phyloP scores from a whole-genome alignment of 148 eudicot genomes.

The Chenopodium suecicum region DNA sequence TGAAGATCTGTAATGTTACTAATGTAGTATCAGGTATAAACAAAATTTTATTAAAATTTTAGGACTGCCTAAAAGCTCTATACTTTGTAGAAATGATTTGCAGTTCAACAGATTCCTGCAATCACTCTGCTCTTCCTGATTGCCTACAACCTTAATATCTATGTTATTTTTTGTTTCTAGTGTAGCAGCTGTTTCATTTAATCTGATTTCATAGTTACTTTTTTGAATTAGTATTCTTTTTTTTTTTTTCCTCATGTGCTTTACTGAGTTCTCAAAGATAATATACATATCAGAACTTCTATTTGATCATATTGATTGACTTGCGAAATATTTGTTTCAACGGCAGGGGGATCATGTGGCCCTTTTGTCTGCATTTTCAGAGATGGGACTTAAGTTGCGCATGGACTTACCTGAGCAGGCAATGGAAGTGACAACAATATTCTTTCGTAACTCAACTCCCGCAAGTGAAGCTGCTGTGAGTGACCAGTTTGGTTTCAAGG shows the following conservation, averaged over 20 bases:
- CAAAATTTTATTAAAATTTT: not conserved
- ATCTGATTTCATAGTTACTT: not conserved
- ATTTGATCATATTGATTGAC: not conserved
- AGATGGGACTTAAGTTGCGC: constrained; percentile 95
- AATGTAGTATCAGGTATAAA: not conserved
- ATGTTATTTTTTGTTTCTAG: not conserved
- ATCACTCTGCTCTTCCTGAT: not conserved
- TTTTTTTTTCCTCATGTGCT: not conserved
- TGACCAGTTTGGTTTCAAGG: constrained; percentile 14
- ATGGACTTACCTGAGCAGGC: constrained; percentile 96
- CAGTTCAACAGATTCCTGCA: not conserved
- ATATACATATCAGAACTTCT: not conserved
- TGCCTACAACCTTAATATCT: too few relatives aligned
- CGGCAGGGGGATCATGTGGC: constrained; percentile 98
- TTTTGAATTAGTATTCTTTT: not conserved
- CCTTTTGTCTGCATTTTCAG: constrained; percentile 90
- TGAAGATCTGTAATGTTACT: not conserved
- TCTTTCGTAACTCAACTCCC: constrained; percentile 82
- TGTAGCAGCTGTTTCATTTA: not conserved
- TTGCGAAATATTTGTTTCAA: constrained; percentile 9
- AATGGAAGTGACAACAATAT: constrained; percentile 83
- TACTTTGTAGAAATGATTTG: not conserved
- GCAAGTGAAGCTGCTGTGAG: constrained; percentile 82
- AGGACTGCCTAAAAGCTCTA: not conserved
- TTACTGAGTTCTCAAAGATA: not conserved